Evolutionary conservation across 1,284 basidiomycete genomes (phyloP), one percentile per base, ranked within the genome.

Genomic region (Neonothopanus nambi): DNA sequence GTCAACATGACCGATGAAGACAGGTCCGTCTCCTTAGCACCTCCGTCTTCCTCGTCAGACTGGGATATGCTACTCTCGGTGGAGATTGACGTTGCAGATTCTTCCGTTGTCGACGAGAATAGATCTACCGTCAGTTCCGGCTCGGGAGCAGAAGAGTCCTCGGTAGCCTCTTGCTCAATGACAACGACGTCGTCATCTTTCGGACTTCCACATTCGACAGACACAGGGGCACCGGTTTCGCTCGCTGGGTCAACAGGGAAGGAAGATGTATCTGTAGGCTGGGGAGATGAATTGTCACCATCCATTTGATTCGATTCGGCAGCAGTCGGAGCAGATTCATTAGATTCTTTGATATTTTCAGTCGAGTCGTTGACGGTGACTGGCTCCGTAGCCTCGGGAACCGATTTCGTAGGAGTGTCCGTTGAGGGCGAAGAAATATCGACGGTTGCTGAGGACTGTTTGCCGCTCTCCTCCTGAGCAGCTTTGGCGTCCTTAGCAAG

Each of bases 401-500:
- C 33, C 13, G 2, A n/a, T 28, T n/a, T 35, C 18, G 13, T 20
- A 23, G 35, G 36, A 3, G 20, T 17, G 21, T 37, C 23, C 17
- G 18, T 9, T 35, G 18, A n/a, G 11, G 26, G 11, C 26, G 26
- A 28, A 28, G 36, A 20, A 24, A 35, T 40, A 26, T 43, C 30
- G 11, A 5, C 35, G 17, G 23, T 26, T 35, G 43, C 48, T 15
- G 26, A 28, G 26, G 26, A 5, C 11, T 28, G 26, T 41, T 30
- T 15, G 11, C 33, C 45, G 47, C 41, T 52, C 43, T 51, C 42
- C n/a, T 59, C 48, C 39, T 51, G 54, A 4, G 41, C 38, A 36
- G 46, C 52, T 15, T 40, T 47, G 15, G 30, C 21, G 5, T 28
- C 26, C 26, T 28, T 28, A 5, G 26, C 26, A 28, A 28, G 26